These are phyloP conservation scores for Monocercomonoides exilis DNA, from an alignment of 78 protist species.

Conservation along the genomic window DNA sequence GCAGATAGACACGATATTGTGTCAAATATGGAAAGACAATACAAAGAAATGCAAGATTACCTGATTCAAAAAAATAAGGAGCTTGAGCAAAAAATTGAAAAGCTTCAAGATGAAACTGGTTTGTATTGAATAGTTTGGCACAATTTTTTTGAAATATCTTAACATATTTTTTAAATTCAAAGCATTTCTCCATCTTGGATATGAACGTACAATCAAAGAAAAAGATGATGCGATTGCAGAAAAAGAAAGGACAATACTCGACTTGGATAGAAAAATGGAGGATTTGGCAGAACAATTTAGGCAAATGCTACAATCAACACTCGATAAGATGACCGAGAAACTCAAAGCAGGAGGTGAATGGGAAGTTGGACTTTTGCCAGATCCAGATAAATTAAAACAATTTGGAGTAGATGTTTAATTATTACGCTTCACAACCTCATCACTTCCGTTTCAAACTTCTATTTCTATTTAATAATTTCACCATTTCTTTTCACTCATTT, in stretches of 20 bases:
- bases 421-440: neutral
- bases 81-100: neutral
- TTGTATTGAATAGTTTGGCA: neutral
- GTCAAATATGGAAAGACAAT: neutral
- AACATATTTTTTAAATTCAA: neutral
- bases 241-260: neutral
- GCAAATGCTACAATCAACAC: neutral
- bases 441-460: neutral
- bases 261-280: neutral
- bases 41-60: neutral
- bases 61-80: neutral
- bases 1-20: neutral
- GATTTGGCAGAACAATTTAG: neutral
- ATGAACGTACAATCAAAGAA: slow-evolving; percentile 1
- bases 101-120: neutral
- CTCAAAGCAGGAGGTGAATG: neutral
- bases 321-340: neutral
- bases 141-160: neutral
- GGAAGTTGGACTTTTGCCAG: neutral
- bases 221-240: neutral
- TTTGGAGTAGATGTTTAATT: neutral
- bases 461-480: neutral
- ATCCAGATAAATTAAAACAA: neutral
- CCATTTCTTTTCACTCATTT: too few species aligned
- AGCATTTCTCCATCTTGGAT: neutral